A percentile compares a stretch with the other conserved stretches of the same genome.
Conservation (phyloP, 495 filamentous ascomycete species). For the Penicilliopsis zonata region DNA sequence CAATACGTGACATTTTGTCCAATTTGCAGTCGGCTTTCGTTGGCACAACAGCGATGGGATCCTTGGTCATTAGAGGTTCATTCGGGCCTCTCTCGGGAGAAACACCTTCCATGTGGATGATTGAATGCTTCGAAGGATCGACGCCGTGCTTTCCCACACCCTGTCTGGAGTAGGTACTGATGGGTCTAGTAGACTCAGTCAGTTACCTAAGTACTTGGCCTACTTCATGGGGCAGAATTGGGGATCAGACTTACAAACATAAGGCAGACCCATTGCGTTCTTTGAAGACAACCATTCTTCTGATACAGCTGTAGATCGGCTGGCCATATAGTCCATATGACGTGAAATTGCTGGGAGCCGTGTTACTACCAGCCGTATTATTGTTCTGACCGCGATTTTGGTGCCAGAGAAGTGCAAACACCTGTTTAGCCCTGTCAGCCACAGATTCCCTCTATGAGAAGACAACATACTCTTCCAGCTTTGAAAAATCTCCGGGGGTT, state of each 20-base stretch:
- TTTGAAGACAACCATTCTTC: constrained; percentile 23
- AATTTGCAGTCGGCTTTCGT: constrained; percentile 12
- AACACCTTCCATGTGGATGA: constrained; percentile 19
- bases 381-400: constrained; percentile 11
- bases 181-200: constrained; percentile 9
- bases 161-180: constrained; percentile 23
- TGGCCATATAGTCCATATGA: constrained; percentile 11
- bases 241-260: constrained; percentile 21
- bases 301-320: constrained; percentile 15
- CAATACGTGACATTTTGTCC: constrained; percentile 28
- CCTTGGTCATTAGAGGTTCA: constrained; percentile 20
- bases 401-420: constrained; percentile 22
- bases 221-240: not conserved
- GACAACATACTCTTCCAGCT: constrained; percentile 11
- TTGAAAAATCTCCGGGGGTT: constrained; percentile 9
- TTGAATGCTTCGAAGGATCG: constrained; percentile 21
- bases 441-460: too few relatives aligned
- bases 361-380: too few relatives aligned
- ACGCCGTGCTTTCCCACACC: constrained; percentile 21
- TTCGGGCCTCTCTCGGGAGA: constrained; percentile 1
- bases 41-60: constrained; percentile 17
- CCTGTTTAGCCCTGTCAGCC: constrained; percentile 8
- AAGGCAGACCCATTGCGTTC: constrained; percentile 11
- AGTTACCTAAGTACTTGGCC: not conserved
- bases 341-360: constrained; percentile 4